phyloP scores from a whole-genome alignment of 345 rosid species.

The Brassica nigra region DNA sequence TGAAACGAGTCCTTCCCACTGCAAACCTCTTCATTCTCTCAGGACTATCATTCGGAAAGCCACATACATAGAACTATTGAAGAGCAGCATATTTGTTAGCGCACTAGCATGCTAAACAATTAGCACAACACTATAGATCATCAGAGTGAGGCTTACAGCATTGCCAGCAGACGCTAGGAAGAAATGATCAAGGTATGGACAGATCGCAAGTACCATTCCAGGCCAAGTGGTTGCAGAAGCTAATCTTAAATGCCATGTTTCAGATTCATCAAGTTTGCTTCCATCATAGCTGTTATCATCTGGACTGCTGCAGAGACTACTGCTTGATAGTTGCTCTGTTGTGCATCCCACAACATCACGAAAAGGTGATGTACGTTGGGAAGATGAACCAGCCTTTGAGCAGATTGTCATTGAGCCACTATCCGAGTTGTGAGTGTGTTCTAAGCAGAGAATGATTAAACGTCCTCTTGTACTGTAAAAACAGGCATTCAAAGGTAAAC shows the following conservation, averaged over 20 bases:
- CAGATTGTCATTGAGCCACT: slow-evolving; percentile 70
- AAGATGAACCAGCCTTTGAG: slow-evolving; percentile 73
- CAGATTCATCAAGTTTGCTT: slow-evolving; percentile 78
- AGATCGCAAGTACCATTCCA: slow-evolving; percentile 92
- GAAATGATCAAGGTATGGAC: slow-evolving; percentile 86
- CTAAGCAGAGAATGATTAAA: slow-evolving; percentile 71
- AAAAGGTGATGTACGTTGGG: slow-evolving; percentile 82
- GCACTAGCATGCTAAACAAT: slow-evolving; percentile 34
- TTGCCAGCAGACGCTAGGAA: slow-evolving; percentile 98
- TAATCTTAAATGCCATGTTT: slow-evolving; percentile 73
- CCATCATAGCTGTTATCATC: slow-evolving; percentile 84
- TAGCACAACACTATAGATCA: slow-evolving; percentile 3
- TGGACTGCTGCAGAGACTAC: slow-evolving; percentile 86
- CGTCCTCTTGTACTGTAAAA: slow-evolving; percentile 87
- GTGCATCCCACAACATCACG: slow-evolving; percentile 43
- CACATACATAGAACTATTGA: slow-evolving; percentile 83
- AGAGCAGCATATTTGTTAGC: slow-evolving; percentile 27
- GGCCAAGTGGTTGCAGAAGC: slow-evolving; percentile 58
- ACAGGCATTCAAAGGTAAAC: slow-evolving; percentile 28
- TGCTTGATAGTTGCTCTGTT: slow-evolving; percentile 63
- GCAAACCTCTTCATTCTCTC: slow-evolving; percentile 75
- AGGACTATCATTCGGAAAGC: slow-evolving; percentile 69
- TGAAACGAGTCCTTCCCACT: slow-evolving; percentile 84
- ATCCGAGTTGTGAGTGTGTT: slow-evolving; percentile 67
- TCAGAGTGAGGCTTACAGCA: slow-evolving; percentile 65